These are phyloP conservation scores for Dispira simplex DNA, from an alignment of 192 early-diverging fungal species.

Conservation along the genomic window DNA sequence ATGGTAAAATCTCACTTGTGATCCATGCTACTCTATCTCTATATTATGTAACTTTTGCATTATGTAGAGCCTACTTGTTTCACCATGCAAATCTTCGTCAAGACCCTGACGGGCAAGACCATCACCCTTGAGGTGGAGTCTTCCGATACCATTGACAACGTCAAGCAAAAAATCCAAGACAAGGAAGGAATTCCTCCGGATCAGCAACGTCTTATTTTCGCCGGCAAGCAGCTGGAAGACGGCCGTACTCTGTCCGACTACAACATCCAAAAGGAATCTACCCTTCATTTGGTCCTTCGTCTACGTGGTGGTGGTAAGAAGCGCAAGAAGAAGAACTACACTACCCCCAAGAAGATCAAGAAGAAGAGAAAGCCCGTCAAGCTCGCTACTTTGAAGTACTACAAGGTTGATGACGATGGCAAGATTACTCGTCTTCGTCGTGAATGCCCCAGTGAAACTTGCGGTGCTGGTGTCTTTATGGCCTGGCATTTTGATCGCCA, in stretches of 20 bases:
- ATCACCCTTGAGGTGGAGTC: constrained; percentile 88
- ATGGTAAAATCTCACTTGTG: too few relatives aligned
- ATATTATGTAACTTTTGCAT: too few relatives aligned
- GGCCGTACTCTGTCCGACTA: constrained; percentile 56
- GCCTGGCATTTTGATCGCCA: constrained; percentile 96
- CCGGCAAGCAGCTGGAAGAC: constrained; percentile 63
- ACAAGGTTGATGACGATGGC: constrained; percentile 95
- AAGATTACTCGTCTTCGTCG: constrained; percentile 97
- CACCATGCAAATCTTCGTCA: constrained; percentile 71
- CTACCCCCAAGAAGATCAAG: constrained; percentile 99
- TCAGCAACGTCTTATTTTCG: constrained; percentile 29
- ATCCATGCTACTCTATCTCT: too few relatives aligned
- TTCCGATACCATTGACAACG: constrained; percentile 58
- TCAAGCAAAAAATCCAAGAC: constrained; percentile 74
- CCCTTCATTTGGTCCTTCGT: constrained; percentile 27
- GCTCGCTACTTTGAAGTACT: constrained; percentile 96
- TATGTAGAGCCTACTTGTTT: too few relatives aligned
- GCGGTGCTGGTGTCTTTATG: constrained; percentile 99
- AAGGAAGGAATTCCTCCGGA: constrained; percentile 79
- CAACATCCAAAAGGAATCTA: constrained; percentile 82
- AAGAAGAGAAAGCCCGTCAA: constrained; percentile 99
- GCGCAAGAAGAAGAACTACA: constrained; percentile 99
- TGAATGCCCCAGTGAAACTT: constrained; percentile 92
- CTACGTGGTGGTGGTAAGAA: constrained; percentile 85
- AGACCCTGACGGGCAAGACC: constrained; percentile 92